Evolutionary conservation across 176 grass and related monocot species (phyloP).

Genomic region (Juncus inflexus): DNA sequence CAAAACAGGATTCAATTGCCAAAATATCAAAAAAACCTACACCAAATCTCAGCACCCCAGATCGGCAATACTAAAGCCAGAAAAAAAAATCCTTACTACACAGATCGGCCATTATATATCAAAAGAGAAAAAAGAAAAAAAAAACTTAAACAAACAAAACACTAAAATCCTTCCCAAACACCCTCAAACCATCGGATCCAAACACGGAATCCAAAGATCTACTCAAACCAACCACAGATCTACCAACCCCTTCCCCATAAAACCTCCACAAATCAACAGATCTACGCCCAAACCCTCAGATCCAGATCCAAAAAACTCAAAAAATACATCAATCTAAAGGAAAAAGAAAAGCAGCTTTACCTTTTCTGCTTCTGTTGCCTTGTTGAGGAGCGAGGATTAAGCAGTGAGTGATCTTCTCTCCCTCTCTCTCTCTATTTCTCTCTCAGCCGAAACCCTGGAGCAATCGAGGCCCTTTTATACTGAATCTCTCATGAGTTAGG

Average conservation of each 20-base stretch:
- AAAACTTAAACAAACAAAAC: not conserved
- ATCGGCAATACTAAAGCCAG: constrained; percentile 8
- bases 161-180: not conserved
- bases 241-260: not conserved
- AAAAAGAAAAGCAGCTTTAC: constrained; percentile 13
- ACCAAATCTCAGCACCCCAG: not conserved
- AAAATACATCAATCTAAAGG: not conserved
- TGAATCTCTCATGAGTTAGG: constrained; percentile 18
- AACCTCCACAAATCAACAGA: not conserved
- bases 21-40: too few species aligned
- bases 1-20: too few species aligned
- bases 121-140: not conserved
- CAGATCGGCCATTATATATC: constrained; percentile 9
- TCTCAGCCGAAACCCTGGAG: constrained; percentile 30
- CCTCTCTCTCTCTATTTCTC: too few species aligned
- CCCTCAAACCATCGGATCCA: constrained; percentile 14
- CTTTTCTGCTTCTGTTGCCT: too few species aligned
- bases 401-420: constrained; percentile 9
- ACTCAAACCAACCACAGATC: constrained; percentile 13
- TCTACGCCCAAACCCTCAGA: constrained; percentile 8
- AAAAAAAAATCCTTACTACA: constrained; percentile 3
- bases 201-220: constrained; percentile 2
- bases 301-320: not conserved
- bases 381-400: not conserved
- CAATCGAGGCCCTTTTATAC: constrained; percentile 19